Conservation (phyloP, 805 yeast species). For the Candida boidinii region DNA sequence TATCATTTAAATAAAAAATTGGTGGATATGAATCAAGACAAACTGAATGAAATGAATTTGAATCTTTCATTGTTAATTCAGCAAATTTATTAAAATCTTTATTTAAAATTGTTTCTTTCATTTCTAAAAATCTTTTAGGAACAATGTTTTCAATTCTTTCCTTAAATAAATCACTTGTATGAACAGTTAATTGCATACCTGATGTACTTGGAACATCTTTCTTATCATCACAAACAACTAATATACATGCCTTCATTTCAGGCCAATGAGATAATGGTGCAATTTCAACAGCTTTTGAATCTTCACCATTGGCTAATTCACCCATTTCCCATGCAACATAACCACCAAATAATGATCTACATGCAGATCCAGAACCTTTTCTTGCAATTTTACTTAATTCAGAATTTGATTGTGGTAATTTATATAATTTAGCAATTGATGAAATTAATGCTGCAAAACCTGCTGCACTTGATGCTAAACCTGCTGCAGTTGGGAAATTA, state of each 20-base stretch:
- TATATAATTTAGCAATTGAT: slow-evolving; percentile 78
- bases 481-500: slow-evolving; percentile 99
- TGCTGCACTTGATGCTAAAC: slow-evolving; percentile 95
- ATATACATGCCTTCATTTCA: slow-evolving; percentile 79
- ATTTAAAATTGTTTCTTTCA: slow-evolving; percentile 68
- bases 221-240: slow-evolving; percentile 88
- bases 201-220: slow-evolving; percentile 92
- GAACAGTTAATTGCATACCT: slow-evolving; percentile 95
- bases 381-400: slow-evolving; percentile 92
- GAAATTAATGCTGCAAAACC: slow-evolving; percentile 94
- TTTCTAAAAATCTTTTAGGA: slow-evolving; percentile 74
- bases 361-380: slow-evolving; percentile 97
- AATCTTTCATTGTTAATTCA: slow-evolving; percentile 89
- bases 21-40: slow-evolving; percentile 95
- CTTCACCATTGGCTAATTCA: slow-evolving; percentile 59
- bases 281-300: slow-evolving; percentile 89
- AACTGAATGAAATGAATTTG: slow-evolving; percentile 97
- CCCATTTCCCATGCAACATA: slow-evolving; percentile 99
- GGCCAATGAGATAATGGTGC: slow-evolving; percentile 89
- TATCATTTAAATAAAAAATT: slow-evolving; percentile 87
- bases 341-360: slow-evolving; percentile 95
- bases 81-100: slow-evolving; percentile 79
- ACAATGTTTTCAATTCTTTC: slow-evolving; percentile 76
- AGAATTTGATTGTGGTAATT: slow-evolving; percentile 76
- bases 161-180: slow-evolving; percentile 78